Evolutionary conservation across 768 basidiomycete species (phyloP).

Genomic region (Cyathus striatus): DNA sequence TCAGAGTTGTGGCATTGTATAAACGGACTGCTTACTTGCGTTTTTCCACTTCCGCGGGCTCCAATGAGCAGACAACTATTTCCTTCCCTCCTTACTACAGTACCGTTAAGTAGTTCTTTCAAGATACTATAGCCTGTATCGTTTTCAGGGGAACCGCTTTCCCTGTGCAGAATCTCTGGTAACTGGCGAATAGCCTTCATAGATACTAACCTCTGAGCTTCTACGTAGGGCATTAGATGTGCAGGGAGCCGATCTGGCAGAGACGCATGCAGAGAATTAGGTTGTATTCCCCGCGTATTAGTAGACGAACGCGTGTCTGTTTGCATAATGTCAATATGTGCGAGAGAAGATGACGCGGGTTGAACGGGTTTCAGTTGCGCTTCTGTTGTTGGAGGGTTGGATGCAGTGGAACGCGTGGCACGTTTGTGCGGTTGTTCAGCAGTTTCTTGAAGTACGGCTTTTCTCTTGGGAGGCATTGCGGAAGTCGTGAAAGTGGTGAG

Average conservation of each 20-base stretch:
- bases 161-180: constrained; percentile 5
- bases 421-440: not conserved
- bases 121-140: constrained; percentile 47
- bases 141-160: constrained; percentile 27
- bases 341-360: no score
- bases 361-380: not conserved
- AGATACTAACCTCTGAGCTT: constrained; percentile 54
- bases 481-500: not conserved
- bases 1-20: not conserved
- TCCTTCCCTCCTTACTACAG: constrained; percentile 77
- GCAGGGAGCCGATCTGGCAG: constrained; percentile 20
- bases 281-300: not conserved
- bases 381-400: not conserved
- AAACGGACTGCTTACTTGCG: constrained; percentile 45
- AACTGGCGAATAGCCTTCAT: not conserved
- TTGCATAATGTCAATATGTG: no score
- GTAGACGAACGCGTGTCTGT: no score
- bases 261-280: constrained; percentile 10
- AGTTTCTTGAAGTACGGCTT: not conserved
- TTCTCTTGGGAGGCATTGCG: not conserved
- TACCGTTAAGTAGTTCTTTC: constrained; percentile 64
- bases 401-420: not conserved
- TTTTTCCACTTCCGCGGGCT: constrained; percentile 84
- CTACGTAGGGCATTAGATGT: constrained; percentile 40
- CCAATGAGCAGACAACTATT: constrained; percentile 91